phyloP scores from a whole-genome alignment of 768 basidiomycete species.

The Scleroderma bovista region DNA sequence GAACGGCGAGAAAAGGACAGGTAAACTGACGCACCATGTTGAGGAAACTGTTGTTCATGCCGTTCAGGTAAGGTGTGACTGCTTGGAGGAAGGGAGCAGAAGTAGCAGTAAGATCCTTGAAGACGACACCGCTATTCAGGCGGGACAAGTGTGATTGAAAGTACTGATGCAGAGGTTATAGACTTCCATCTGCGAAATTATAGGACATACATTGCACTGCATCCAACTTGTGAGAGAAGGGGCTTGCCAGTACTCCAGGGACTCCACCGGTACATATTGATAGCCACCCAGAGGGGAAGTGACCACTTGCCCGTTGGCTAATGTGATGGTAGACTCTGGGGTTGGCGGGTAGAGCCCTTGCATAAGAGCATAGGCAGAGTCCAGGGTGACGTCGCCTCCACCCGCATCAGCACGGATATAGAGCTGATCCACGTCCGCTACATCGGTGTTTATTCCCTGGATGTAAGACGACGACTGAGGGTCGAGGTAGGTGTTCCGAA shows the following conservation, averaged over 20 bases:
- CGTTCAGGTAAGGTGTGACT: slow-evolving; percentile 63
- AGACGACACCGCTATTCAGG: slow-evolving; percentile 29
- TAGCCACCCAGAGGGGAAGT: slow-evolving; percentile 77
- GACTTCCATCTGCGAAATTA: background rate
- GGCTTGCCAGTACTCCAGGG: slow-evolving; percentile 50
- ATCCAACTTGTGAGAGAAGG: slow-evolving; percentile 80
- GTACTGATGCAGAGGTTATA: slow-evolving; percentile 12
- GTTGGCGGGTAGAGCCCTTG: slow-evolving; percentile 84
- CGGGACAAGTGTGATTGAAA: slow-evolving; percentile 22
- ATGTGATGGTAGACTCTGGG: slow-evolving; percentile 52
- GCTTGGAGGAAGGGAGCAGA: slow-evolving; percentile 62
- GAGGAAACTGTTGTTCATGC: slow-evolving; percentile 54
- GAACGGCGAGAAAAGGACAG: background rate
- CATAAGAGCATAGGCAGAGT: slow-evolving; percentile 75
- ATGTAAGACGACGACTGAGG: slow-evolving; percentile 60
- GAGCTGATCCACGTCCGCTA: slow-evolving; percentile 65
- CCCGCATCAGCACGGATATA: slow-evolving; percentile 76
- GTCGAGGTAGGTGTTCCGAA: slow-evolving; percentile 62
- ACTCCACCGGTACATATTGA: slow-evolving; percentile 65
- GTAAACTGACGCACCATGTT: slow-evolving; percentile 49
- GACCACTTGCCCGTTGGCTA: slow-evolving; percentile 70
- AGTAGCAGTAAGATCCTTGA: slow-evolving; percentile 49
- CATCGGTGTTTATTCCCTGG: slow-evolving; percentile 55
- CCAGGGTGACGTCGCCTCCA: slow-evolving; percentile 74
- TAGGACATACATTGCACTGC: slow-evolving; percentile 39